Evolutionary conservation across 139 green algal species (phyloP).

Genomic region (Dunaliella sp.): DNA sequence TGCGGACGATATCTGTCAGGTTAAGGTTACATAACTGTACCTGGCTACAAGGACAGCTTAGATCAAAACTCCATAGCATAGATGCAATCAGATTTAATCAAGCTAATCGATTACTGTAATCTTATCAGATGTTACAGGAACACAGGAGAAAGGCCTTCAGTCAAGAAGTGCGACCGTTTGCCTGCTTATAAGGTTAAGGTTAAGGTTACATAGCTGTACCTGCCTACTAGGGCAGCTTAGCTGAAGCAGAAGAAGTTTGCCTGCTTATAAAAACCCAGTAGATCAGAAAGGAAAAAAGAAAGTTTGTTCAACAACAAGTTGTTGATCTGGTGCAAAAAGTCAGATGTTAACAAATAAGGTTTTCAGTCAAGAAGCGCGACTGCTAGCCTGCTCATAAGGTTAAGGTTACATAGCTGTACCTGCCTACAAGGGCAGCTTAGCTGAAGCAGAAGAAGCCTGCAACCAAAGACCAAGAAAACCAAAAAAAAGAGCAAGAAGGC

Average conservation of each 20-base stretch:
- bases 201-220: too few relatives aligned
- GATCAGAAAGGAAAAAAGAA: not conserved
- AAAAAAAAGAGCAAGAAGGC: not conserved
- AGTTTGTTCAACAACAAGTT: too few relatives aligned
- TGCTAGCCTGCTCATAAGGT: too few relatives aligned
- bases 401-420: not conserved
- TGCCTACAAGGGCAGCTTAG: not conserved
- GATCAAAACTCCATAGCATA: too few relatives aligned
- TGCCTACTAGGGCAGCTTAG: too few relatives aligned
- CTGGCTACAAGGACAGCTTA: not conserved
- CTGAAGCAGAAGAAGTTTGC: too few relatives aligned
- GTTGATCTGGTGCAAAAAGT: too few relatives aligned
- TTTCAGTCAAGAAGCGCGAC: too few relatives aligned
- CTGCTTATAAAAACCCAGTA: too few relatives aligned
- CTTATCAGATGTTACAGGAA: not conserved
- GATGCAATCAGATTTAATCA: too few relatives aligned
- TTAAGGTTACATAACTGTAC: not conserved
- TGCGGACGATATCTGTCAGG: not conserved
- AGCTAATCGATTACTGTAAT: not conserved
- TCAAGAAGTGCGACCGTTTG: not conserved
- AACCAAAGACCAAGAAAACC: not conserved
- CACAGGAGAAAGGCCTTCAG: not conserved
- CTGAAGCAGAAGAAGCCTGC: not conserved
- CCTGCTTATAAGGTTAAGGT: too few relatives aligned
- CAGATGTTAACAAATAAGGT: too few relatives aligned